Evolutionary conservation across 305 asterid genomes (phyloP).

Genomic region (Fraxinus nigra): DNA sequence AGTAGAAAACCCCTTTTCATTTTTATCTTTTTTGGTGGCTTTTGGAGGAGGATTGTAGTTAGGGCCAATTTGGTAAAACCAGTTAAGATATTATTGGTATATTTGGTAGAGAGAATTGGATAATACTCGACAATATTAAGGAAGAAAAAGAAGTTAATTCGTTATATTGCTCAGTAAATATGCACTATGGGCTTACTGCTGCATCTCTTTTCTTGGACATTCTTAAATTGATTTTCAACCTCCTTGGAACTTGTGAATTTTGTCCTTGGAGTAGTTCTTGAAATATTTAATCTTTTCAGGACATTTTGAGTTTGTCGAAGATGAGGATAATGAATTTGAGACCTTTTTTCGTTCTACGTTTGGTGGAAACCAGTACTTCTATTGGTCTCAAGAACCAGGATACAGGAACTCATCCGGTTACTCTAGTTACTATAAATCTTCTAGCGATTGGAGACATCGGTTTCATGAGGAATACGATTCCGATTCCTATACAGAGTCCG

Average conservation of each 20-base stretch:
- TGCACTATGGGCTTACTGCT: neutral
- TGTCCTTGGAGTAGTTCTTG: slow-evolving; percentile 14
- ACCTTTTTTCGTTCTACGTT: slow-evolving; percentile 51
- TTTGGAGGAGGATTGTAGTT: neutral
- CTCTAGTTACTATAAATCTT: slow-evolving; percentile 40
- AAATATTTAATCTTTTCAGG: slow-evolving; percentile 32
- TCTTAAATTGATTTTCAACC: slow-evolving; percentile 1
- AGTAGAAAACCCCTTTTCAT: neutral
- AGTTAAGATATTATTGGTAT: neutral
- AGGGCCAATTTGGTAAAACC: neutral
- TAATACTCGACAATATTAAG: neutral
- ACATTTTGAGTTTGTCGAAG: slow-evolving; percentile 49
- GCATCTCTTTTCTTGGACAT: neutral
- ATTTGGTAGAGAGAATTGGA: neutral
- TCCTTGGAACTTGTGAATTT: neutral
- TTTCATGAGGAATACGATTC: slow-evolving; percentile 51
- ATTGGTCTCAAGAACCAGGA: slow-evolving; percentile 56
- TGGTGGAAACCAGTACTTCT: slow-evolving; percentile 46
- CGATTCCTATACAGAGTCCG: slow-evolving; percentile 36
- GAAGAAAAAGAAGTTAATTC: neutral
- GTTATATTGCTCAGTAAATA: neutral
- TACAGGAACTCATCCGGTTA: slow-evolving; percentile 44
- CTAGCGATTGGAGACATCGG: slow-evolving; percentile 32
- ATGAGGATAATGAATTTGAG: slow-evolving; percentile 51
- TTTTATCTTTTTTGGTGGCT: neutral